Evolutionary conservation across 2,329 filamentous ascomycete genomes (phyloP).

Genomic region (Diaporthe sp.): DNA sequence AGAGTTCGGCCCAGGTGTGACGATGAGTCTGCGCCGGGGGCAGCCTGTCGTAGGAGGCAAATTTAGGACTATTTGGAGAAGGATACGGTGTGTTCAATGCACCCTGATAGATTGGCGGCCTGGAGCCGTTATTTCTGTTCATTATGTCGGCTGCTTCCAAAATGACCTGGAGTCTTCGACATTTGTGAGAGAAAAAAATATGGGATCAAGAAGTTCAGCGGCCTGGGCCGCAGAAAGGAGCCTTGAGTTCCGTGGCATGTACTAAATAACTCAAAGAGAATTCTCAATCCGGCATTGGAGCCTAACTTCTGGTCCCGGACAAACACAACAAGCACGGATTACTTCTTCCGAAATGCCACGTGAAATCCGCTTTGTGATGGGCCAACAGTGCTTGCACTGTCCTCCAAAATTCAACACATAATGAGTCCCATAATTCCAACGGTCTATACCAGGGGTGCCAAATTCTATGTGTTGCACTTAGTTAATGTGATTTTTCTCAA

Average conservation of each 20-base stretch:
- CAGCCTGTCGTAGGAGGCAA: not conserved
- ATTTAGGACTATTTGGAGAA: not conserved
- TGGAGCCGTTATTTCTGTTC: not conserved
- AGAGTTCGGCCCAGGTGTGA: not conserved
- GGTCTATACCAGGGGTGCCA: not conserved
- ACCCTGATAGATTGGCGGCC: not conserved
- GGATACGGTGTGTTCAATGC: not conserved
- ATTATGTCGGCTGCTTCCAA: not conserved
- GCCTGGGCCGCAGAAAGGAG: not conserved
- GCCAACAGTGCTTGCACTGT: not conserved
- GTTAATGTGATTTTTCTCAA: too few species aligned
- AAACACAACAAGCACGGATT: not conserved
- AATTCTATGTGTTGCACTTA: not conserved
- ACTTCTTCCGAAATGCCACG: not conserved
- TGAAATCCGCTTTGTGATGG: not conserved
- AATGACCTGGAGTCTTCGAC: not conserved
- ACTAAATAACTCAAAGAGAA: not conserved
- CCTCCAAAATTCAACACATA: not conserved
- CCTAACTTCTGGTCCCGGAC: not conserved
- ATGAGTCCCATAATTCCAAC: too few species aligned
- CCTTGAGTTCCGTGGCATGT: not conserved
- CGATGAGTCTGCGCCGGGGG: not conserved
- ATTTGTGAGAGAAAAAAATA: not conserved
- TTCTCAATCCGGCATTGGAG: not conserved
- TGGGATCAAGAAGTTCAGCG: not conserved